Base-by-base conservation (phyloP, 768 basidiomycete genomes). In the Cystofilobasidium capitatum region DNA sequence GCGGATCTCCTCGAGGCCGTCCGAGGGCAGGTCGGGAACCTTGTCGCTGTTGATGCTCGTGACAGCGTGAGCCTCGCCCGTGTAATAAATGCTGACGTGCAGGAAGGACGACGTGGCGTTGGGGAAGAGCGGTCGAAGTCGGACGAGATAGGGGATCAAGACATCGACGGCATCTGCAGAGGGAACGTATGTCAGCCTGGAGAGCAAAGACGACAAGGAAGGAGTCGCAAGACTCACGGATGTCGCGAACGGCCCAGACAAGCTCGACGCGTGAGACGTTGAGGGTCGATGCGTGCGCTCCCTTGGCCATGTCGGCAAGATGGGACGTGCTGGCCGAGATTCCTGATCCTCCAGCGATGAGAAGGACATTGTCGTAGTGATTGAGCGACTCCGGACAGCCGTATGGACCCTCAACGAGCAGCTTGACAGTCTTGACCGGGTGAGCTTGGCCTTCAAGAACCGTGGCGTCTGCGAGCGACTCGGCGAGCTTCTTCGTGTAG, bases 201-300 rank as follows among this genome's bases (percentile, higher is more conserved):
- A n/a, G n/a, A n/a, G n/a, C n/a, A n/a, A 44, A 44, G 42, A 44
- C 13, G 12, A 12, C 13, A 44, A 12, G 22, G 12, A 12, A 44
- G 12, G 12, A 44, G 42, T 44, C 13, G 13, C 35, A 20, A 36
- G 5, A 61, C 59, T 14, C 17, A 61, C 59, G 59, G 5, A 37
- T 44, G n/a, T 64, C 40, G n/a, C 62, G 62, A 42, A 64, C 54
- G 9, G 62, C 47, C 62, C 62, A 64, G 6, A 64, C 62, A n/a
- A 64, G 26, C 22, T 3, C 29, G 51, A 64, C 44, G 22, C 62
- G 29, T 33, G 51, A 16, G 62, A 45, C 44, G 22, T 54, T 37
- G n/a, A 54, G 44, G 2, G 14, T 31, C 8, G 36, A n/a, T n/a
- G n/a, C 39, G 10, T 55, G 22, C 26, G 26, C 14, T 13, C 49